These are phyloP conservation scores for Rhynchosporium graminicola DNA, from an alignment of 2,329 filamentous ascomycete genomes.

Conservation along the genomic window DNA sequence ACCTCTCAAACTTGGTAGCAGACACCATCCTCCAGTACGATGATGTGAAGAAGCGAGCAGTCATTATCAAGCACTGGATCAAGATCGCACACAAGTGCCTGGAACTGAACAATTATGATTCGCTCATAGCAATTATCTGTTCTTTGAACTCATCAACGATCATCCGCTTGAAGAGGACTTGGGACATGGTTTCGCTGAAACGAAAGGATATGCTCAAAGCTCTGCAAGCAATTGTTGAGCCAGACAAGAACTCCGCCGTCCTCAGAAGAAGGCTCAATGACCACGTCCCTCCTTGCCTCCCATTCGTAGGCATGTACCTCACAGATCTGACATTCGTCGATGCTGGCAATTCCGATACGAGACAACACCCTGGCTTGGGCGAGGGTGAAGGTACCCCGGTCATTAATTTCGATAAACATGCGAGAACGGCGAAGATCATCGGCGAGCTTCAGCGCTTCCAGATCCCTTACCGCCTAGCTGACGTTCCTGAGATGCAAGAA, in stretches of 20 bases:
- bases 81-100: constrained; percentile 87
- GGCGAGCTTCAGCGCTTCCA: constrained; percentile 95
- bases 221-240: constrained; percentile 83
- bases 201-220: constrained; percentile 77
- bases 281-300: constrained; percentile 87
- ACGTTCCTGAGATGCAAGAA: constrained; percentile 85
- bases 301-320: constrained; percentile 93
- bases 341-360: constrained; percentile 85
- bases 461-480: constrained; percentile 81
- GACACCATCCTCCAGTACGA: constrained; percentile 86
- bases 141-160: constrained; percentile 91
- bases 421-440: constrained; percentile 91
- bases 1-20: constrained; percentile 87
- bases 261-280: constrained; percentile 81
- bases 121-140: constrained; percentile 95
- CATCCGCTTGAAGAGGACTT: constrained; percentile 82
- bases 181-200: constrained; percentile 84
- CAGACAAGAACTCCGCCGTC: constrained; percentile 86
- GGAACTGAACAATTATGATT: constrained; percentile 93
- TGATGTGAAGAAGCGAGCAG: constrained; percentile 90
- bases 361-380: constrained; percentile 64
- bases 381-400: constrained; percentile 70
- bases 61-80: constrained; percentile 96
- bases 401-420: constrained; percentile 98
- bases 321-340: constrained; percentile 96